Evolutionary conservation across 441 rosid genomes (phyloP), one percentile per base, ranked within the genome.

Genomic region (Capsella rubella): DNA sequence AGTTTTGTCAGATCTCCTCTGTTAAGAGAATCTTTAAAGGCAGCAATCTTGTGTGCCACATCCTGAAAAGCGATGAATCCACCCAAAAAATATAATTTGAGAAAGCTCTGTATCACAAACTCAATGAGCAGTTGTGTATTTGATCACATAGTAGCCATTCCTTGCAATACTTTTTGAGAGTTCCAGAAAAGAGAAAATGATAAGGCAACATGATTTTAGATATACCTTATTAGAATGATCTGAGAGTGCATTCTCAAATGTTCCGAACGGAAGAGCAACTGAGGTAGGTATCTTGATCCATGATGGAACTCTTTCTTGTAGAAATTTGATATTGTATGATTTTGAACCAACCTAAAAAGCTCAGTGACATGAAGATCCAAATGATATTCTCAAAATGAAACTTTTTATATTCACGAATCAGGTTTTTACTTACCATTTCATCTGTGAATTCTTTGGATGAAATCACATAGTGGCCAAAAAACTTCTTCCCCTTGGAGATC

Each of bases 221-320:
- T 29, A 18, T 77, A 91, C 98, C 95, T 82, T 69, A 79, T 90
- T 93, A 67, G 73, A 68, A 67, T 86, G 73, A 66, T 85, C 87
- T 50, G 86, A 83, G 13, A 89, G 82, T 78, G 71, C 82, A 70
- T 74, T 65, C 81, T 93, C 97, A 74, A 87, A 90, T 27, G 83
- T 83, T 73, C 92, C 97, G 61, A 93, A 93, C 27, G 97, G 92
- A 51, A 89, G 82, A 64, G 97, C 91, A 66, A 87, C 82, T 56
- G 97, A 90, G 64, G 73, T 77, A 39, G 90, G 98, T 78, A 90
- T 82, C 76, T 83, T 84, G 81, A 93, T 87, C 93, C 95, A 90
- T 34, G 97, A 89, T 65, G 95, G 90, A 51, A 88, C 84, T 74
- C 81, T 88, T 67, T 83, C 85, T 73, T 81, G 81, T 76, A 93